Percentiles rank a stretch among this genome's conserved stretches.
Conservation (phyloP, 2,329 filamentous ascomycete species). For the Beauveria caledonica region DNA sequence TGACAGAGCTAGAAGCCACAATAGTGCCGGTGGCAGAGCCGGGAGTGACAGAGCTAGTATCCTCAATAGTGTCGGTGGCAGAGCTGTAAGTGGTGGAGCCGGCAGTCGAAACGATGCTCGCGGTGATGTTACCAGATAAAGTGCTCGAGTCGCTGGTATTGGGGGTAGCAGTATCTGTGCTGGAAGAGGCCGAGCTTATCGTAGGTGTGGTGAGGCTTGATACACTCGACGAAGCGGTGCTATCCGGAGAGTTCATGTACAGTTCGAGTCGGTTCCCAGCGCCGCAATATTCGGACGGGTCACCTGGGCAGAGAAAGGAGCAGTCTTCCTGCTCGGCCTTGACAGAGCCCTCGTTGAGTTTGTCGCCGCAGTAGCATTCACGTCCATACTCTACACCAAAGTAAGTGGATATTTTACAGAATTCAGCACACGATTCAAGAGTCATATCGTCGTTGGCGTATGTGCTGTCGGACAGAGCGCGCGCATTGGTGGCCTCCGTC, state of each 20-base stretch:
- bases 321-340: constrained; percentile 26
- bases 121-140: too few relatives aligned
- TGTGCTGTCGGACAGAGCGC: constrained; percentile 23
- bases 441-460: constrained; percentile 27
- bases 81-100: background rate
- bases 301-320: constrained; percentile 24
- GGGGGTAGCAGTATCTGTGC: background rate
- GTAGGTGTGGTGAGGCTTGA: background rate
- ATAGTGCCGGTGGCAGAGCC: background rate
- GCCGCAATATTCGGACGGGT: constrained; percentile 27
- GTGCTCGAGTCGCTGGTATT: background rate
- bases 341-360: constrained; percentile 20
- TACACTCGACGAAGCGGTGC: background rate
- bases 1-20: too few relatives aligned
- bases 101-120: background rate
- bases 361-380: constrained; percentile 32
- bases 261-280: constrained; percentile 25
- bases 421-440: constrained; percentile 24
- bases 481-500: constrained; percentile 23
- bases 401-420: constrained; percentile 23
- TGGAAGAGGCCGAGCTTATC: background rate
- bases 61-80: background rate
- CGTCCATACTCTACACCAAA: constrained; percentile 29
- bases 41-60: background rate
- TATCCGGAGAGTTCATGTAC: constrained; percentile 18